Evolutionary conservation across 2,329 filamentous ascomycete species (phyloP).

Genomic region (Nemania serpens): DNA sequence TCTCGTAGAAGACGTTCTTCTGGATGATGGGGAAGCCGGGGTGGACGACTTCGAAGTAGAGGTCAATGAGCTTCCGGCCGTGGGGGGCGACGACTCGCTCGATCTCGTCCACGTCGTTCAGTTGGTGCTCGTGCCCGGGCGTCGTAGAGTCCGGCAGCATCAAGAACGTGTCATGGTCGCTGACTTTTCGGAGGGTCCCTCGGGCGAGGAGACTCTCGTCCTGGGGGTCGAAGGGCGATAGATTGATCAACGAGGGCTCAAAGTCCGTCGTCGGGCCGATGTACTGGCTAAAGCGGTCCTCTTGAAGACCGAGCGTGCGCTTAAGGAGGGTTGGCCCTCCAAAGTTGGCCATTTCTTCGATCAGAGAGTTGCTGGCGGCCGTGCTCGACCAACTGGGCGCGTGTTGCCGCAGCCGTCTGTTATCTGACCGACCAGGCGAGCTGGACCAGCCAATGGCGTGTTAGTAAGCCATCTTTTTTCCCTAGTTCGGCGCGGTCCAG

Average conservation of each 20-base stretch:
- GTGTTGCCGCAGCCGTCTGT: conserved; percentile 57
- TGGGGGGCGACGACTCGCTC: conserved; percentile 77
- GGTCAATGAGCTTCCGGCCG: conserved; percentile 75
- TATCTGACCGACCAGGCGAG: conserved; percentile 61
- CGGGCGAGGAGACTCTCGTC: conserved; percentile 77
- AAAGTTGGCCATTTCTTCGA: conserved; percentile 74
- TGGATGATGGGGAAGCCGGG: conserved; percentile 83
- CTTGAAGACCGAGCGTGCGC: conserved; percentile 74
- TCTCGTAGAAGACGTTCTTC: conserved; percentile 78
- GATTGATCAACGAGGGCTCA: conserved; percentile 80
- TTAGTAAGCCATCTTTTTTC: conserved; percentile 47
- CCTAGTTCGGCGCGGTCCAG: conserved; percentile 29
- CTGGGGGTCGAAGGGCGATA: conserved; percentile 78
- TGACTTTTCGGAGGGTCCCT: conserved; percentile 74
- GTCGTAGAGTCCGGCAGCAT: conserved; percentile 77
- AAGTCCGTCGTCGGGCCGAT: conserved; percentile 84
- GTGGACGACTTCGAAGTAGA: conserved; percentile 83
- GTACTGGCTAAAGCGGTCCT: conserved; percentile 80
- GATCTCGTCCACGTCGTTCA: conserved; percentile 71
- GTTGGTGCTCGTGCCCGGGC: conserved; percentile 71
- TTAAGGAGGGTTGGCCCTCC: conserved; percentile 69
- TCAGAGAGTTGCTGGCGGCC: conserved; percentile 64
- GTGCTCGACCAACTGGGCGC: conserved; percentile 66
- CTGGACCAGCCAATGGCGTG: conserved; percentile 57
- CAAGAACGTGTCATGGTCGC: conserved; percentile 77